Conservation (phyloP, 768 basidiomycete genomes). For the Rhodosporidiobolus sp. region DNA sequence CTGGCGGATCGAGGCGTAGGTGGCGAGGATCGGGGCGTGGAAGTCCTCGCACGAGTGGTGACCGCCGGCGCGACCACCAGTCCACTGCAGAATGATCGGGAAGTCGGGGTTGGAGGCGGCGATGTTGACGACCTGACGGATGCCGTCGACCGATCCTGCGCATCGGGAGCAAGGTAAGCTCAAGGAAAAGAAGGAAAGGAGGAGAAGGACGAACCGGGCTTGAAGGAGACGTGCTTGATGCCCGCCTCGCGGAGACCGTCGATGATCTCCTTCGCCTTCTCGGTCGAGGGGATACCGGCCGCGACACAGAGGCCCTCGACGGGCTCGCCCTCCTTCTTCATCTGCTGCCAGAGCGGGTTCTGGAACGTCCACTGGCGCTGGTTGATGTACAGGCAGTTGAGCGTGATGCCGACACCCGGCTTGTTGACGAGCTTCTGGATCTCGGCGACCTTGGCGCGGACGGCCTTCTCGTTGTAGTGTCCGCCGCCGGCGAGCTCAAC, state of each 20-base stretch:
- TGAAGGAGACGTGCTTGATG: conserved; percentile 95
- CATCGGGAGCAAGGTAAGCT: neutral
- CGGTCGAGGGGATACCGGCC: conserved; percentile 91
- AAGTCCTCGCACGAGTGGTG: conserved; percentile 99
- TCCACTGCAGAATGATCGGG: conserved; percentile 98
- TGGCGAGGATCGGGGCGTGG: conserved; percentile 88
- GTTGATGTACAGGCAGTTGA: conserved; percentile 97
- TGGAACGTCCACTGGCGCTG: conserved; percentile 94
- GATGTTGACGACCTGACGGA: conserved; percentile 94
- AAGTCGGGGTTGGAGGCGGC: conserved; percentile 90
- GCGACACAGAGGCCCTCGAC: conserved; percentile 99
- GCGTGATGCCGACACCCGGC: conserved; percentile 82
- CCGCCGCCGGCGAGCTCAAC: conserved; percentile 96
- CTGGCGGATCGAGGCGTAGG: conserved; percentile 84
- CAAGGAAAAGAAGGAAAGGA: neutral
- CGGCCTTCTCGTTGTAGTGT: conserved; percentile 85
- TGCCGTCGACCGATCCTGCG: conserved; percentile 77
- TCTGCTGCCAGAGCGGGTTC: conserved; percentile 94
- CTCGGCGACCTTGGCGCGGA: conserved; percentile 86
- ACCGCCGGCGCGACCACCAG: conserved; percentile 95
- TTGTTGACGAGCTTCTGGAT: conserved; percentile 75
- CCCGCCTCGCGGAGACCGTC: conserved; percentile 72
- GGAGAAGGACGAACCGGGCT: conserved; percentile 63
- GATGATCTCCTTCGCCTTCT: conserved; percentile 97
- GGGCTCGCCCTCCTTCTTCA: conserved; percentile 90